phyloP scores from a whole-genome alignment of 1,139 yeast genomes.

The Geotrichum reessii region DNA sequence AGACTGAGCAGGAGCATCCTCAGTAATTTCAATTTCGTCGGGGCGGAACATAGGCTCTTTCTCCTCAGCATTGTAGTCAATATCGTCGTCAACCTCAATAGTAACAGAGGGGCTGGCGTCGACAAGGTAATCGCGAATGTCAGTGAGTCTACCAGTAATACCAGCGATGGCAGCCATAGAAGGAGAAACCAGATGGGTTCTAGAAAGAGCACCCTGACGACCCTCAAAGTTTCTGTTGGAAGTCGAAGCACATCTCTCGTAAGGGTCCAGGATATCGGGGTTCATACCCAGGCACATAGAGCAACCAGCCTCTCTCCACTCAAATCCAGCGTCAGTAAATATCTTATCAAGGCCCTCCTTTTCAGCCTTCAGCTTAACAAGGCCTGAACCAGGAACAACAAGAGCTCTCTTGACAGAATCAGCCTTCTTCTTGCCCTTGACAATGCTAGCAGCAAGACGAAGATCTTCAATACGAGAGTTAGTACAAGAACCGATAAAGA shows the following conservation, averaged over 20 bases:
- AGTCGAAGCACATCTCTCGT: constrained; percentile 97
- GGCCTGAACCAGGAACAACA: constrained; percentile 96
- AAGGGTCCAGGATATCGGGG: constrained; percentile 90
- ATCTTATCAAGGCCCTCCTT: constrained; percentile 88
- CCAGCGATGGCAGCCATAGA: constrained; percentile 99
- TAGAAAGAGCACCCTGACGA: constrained; percentile 95
- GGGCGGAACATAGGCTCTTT: constrained; percentile 46
- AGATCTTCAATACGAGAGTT: constrained; percentile 96
- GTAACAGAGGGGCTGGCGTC: constrained; percentile 57
- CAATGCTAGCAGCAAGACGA: constrained; percentile 91
- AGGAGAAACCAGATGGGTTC: constrained; percentile 97
- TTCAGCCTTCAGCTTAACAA: constrained; percentile 90
- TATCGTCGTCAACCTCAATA: constrained; percentile 49
- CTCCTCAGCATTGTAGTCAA: constrained; percentile 60
- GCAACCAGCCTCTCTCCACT: constrained; percentile 99
- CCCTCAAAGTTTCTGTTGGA: constrained; percentile 98
- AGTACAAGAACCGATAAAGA: constrained; percentile 96
- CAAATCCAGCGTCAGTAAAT: constrained; percentile 87
- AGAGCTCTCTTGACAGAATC: constrained; percentile 72
- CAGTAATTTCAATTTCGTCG: constrained; percentile 29
- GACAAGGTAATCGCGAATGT: constrained; percentile 74
- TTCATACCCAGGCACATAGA: constrained; percentile 99
- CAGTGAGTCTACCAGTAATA: constrained; percentile 82
- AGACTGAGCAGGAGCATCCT: constrained; percentile 26
- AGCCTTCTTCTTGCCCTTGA: constrained; percentile 85